Evolutionary conservation across 108 stramenopile species (phyloP).

Genomic region (Cyclotella kingstonii): DNA sequence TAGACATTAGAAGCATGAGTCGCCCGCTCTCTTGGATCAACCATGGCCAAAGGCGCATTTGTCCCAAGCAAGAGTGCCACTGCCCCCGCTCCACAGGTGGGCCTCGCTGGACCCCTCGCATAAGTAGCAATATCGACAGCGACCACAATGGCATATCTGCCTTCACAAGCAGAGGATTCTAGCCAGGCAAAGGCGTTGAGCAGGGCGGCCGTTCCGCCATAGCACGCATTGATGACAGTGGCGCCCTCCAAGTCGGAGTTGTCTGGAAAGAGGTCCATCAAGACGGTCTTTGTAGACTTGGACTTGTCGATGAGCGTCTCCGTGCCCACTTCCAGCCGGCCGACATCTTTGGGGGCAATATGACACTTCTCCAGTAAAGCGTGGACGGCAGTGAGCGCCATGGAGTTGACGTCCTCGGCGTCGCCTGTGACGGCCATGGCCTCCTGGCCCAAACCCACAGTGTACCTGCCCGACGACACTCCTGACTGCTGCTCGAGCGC

Average conservation of each 20-base stretch:
- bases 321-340: constrained; percentile 92
- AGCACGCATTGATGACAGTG: constrained; percentile 96
- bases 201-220: constrained; percentile 96
- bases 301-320: constrained; percentile 97
- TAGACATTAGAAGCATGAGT: constrained; percentile 92
- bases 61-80: constrained; percentile 93
- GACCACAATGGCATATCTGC: constrained; percentile 95
- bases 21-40: constrained; percentile 74
- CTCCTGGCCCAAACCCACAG: constrained; percentile 94
- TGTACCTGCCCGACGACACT: constrained; percentile 89
- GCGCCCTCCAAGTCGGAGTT: constrained; percentile 96
- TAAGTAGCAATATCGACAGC: constrained; percentile 95
- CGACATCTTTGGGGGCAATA: constrained; percentile 82
- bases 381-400: constrained; percentile 91
- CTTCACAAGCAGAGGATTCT: constrained; percentile 91
- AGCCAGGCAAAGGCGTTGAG: constrained; percentile 93
- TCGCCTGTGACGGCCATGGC: constrained; percentile 91
- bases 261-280: constrained; percentile 89
- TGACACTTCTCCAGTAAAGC: constrained; percentile 92
- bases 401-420: constrained; percentile 93
- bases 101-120: constrained; percentile 91
- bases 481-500: constrained; percentile 89
- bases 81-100: constrained; percentile 95
- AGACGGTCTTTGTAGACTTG: constrained; percentile 94
- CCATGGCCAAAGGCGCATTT: constrained; percentile 83